Conservation (phyloP, 2,329 filamentous ascomycete genomes). For the Pseudocercospora vitis region DNA sequence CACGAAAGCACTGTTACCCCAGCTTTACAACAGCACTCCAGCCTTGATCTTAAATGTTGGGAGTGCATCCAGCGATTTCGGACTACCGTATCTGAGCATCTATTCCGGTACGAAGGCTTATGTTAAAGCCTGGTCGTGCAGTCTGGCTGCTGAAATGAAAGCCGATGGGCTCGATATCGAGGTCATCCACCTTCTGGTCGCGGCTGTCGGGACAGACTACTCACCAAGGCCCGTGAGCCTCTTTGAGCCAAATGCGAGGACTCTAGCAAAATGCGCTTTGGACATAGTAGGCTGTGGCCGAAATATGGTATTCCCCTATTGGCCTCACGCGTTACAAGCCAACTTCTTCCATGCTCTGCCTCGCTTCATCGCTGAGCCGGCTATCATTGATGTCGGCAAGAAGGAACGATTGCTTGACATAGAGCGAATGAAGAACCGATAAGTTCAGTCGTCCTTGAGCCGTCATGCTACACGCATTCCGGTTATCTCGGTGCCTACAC, state of each 20-base stretch:
- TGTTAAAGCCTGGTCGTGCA: constrained; percentile 43
- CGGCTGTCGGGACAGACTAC: constrained; percentile 24
- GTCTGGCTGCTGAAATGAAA: constrained; percentile 47
- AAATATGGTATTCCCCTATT: constrained; percentile 28
- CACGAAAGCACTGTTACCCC: constrained; percentile 49
- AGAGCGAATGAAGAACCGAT: constrained; percentile 7
- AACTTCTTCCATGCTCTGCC: constrained; percentile 25
- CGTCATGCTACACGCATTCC: too few species aligned
- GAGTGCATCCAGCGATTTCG: constrained; percentile 45
- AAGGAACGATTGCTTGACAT: neutral
- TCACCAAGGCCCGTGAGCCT: constrained; percentile 16
- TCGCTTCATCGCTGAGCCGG: neutral
- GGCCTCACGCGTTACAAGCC: constrained; percentile 30
- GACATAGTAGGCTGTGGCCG: constrained; percentile 29
- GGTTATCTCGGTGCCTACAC: too few species aligned
- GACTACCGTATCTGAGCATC: constrained; percentile 49
- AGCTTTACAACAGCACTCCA: constrained; percentile 44
- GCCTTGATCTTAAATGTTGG: constrained; percentile 55
- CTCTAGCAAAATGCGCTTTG: constrained; percentile 26
- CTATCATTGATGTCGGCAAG: neutral
- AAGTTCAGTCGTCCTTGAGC: too few species aligned
- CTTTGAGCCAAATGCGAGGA: constrained; percentile 23
- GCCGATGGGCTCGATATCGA: constrained; percentile 42
- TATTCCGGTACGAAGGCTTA: constrained; percentile 53
- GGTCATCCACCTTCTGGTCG: constrained; percentile 31